Percentiles rank a stretch among this genome's conserved stretches.
These are phyloP conservation scores for Pseudogymnoascus sp. DNA, from an alignment of 2,329 filamentous ascomycete species.

Conservation along the genomic window DNA sequence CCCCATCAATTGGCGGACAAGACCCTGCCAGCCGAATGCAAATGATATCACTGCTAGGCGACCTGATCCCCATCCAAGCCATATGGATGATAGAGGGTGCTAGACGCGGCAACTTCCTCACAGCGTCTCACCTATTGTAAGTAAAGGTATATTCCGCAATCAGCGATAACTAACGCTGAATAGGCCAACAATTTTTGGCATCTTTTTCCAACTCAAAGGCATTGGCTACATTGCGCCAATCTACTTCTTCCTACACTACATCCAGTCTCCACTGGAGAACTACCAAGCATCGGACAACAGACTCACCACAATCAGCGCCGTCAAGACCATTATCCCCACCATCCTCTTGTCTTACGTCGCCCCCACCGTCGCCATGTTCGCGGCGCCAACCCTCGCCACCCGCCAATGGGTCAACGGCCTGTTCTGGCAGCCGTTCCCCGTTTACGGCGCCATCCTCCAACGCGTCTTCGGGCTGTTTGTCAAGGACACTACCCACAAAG, in stretches of 20 bases:
- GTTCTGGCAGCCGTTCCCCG: constrained; percentile 19
- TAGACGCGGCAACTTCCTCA: constrained; percentile 25
- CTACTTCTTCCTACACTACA: constrained; percentile 32
- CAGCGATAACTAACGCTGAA: constrained; percentile 6
- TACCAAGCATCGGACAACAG: constrained; percentile 29
- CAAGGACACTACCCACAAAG: constrained; percentile 17
- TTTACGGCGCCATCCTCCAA: constrained; percentile 19
- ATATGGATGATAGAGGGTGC: constrained; percentile 26
- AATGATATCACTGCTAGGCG: constrained; percentile 20
- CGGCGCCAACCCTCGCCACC: constrained; percentile 14
- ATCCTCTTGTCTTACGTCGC: constrained; percentile 22
- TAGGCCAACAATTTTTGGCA: constrained; percentile 22
- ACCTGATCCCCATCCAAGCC: constrained; percentile 22
- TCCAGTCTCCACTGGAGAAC: constrained; percentile 27
- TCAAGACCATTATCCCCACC: constrained; percentile 25
- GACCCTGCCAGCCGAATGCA: constrained; percentile 18
- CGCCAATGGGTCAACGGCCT: constrained; percentile 23
- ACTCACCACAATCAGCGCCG: constrained; percentile 23
- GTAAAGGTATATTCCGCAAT: background rate
- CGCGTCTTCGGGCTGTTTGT: constrained; percentile 14
- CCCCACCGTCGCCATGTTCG: constrained; percentile 22
- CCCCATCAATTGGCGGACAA: constrained; percentile 15
- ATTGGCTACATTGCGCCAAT: constrained; percentile 28
- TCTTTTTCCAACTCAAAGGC: constrained; percentile 24
- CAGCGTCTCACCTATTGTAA: constrained; percentile 19